These are phyloP conservation scores for Endoconidiophora laricicola DNA, from an alignment of 2,329 filamentous ascomycete species.

Conservation along the genomic window DNA sequence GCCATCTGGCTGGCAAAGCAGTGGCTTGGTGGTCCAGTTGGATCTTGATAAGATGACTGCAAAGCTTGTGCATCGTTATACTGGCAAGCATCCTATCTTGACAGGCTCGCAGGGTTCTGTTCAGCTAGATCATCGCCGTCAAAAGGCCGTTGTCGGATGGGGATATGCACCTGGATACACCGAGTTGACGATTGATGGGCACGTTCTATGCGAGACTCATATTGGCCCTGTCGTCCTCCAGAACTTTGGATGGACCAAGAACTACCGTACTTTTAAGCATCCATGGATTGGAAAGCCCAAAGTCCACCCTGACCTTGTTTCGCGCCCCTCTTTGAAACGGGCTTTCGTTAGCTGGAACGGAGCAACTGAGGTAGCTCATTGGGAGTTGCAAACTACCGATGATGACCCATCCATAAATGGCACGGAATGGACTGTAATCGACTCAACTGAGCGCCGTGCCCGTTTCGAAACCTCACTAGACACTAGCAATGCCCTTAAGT, in stretches of 20 bases:
- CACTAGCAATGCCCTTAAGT: constrained; percentile 6
- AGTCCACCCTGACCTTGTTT: constrained; percentile 17
- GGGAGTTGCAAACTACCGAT: constrained; percentile 32
- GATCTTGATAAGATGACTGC: constrained; percentile 30
- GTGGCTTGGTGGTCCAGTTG: constrained; percentile 30
- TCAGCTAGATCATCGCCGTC: constrained; percentile 33
- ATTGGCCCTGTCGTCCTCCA: constrained; percentile 24
- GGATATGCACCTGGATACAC: constrained; percentile 32
- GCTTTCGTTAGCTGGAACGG: constrained; percentile 39
- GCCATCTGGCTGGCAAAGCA: constrained; percentile 24
- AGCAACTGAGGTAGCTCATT: constrained; percentile 27
- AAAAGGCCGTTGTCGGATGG: constrained; percentile 40
- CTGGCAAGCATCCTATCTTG: constrained; percentile 30
- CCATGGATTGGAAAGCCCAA: constrained; percentile 33
- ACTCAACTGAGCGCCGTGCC: constrained; percentile 19
- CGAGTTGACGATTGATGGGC: constrained; percentile 30
- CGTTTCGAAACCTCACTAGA: constrained; percentile 28
- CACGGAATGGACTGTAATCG: constrained; percentile 23
- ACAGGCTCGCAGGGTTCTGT: constrained; percentile 33
- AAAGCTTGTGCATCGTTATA: constrained; percentile 29
- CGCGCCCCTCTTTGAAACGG: constrained; percentile 15
- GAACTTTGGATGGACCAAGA: constrained; percentile 24
- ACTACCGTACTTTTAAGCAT: constrained; percentile 37
- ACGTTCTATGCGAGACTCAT: constrained; percentile 35
- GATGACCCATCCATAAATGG: constrained; percentile 17